Base-by-base conservation (phyloP, 768 basidiomycete genomes). In the Cystofilobasidium capitatum region DNA sequence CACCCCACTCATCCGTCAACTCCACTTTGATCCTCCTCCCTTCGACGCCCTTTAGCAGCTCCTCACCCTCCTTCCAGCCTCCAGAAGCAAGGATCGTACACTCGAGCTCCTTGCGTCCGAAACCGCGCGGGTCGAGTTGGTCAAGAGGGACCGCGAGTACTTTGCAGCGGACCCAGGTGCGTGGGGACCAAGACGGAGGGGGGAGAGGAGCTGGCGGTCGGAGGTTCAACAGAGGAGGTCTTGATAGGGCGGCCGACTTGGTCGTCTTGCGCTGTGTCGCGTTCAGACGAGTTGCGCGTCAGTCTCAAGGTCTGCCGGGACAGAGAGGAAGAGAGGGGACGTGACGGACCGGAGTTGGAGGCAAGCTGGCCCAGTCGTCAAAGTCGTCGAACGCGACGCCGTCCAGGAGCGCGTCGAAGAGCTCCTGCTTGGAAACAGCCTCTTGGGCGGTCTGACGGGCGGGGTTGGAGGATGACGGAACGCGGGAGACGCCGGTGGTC, bases 141-240 rank as follows among this genome's bases (percentile, higher is more conserved):
- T 29, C 60, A 16, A 33, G 36, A 12, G 26, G 26, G 54, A 62
- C 45, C 9, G 31, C 33, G 2, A 5, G 14, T 17, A 68, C 66
- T 22, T 24, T 54, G n/a, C 59, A 68, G 26, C 66, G 40, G 31
- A 26, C 58, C 66, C 66, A 68, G 14, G 26, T 17, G 49, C 66
- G 26, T 2, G 59, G 51, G 1, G 26, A 7, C 66, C 66, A 68
- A 2, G 26, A 37, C 2, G 3, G 6, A 2, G 66, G 60, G 22
- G 66, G 49, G 29, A 29, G 36, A 9, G 66, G 47, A 1, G 59
- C 58, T 5, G 47, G 42, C 20, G 66, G 66, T 29, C 60, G 45
- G 16, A 59, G 26, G 1, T 31, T 17, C 2, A 66, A n/a, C n/a
- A 60, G 45, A 36, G 65, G 58, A 4, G 54, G 35, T 16, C 57